These are phyloP conservation scores for Triglochin maritima DNA, from an alignment of 106 monocot genomes.

Conservation along the genomic window DNA sequence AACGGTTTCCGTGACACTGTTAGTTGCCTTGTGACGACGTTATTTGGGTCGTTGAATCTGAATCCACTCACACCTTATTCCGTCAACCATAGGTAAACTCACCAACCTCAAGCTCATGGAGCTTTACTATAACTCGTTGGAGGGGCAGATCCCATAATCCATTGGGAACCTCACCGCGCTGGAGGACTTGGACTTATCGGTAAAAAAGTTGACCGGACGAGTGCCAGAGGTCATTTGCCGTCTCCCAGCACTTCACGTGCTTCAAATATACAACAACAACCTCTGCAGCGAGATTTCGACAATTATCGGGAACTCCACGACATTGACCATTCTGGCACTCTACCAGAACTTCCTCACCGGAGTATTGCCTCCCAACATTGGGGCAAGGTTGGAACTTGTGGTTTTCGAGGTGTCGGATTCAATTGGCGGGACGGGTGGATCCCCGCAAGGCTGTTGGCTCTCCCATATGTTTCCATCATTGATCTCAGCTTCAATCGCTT, in stretches of 20 bases:
- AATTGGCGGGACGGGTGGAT: no score
- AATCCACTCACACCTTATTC: constrained; percentile 9
- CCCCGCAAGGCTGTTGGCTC: no score
- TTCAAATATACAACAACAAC: constrained; percentile 47
- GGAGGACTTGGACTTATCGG: constrained; percentile 35
- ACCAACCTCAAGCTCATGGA: constrained; percentile 53
- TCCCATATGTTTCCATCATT: no score
- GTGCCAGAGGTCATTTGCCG: constrained; percentile 31
- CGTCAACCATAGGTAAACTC: constrained; percentile 25
- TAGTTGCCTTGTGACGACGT: no score
- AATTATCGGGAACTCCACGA: constrained; percentile 12
- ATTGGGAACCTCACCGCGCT: constrained; percentile 37
- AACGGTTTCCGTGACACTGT: no score
- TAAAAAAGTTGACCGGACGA: constrained; percentile 50
- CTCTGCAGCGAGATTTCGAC: constrained; percentile 35
- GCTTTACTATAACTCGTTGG: constrained; percentile 52
- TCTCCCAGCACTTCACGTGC: constrained; percentile 39
- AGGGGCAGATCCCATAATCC: constrained; percentile 44
- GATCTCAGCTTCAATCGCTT: no score
- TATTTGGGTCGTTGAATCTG: no score
- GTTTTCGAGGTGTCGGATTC: no score
- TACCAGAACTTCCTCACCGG: constrained; percentile 55
- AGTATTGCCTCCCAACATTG: constrained; percentile 20
- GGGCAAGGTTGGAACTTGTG: no score
- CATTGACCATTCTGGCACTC: constrained; percentile 41